These are phyloP conservation scores for Pneumocystis wakefieldiae DNA, from an alignment of 1,139 yeast genomes.

Conservation along the genomic window DNA sequence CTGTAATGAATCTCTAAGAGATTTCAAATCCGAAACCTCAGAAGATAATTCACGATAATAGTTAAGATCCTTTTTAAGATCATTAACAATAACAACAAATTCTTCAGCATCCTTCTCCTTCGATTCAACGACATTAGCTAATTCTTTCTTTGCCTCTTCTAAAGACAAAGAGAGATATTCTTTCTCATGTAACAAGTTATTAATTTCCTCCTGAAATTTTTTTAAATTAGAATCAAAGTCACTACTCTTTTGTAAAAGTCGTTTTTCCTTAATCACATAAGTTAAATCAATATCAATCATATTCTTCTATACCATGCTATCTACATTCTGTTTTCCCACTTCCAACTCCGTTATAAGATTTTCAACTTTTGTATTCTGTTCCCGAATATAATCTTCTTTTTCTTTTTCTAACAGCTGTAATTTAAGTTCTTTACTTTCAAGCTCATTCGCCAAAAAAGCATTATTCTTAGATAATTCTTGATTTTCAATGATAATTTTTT, in stretches of 20 bases:
- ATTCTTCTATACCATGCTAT: neutral
- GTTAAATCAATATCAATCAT: neutral
- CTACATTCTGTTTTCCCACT: conserved; percentile 1
- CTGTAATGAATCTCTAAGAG: neutral
- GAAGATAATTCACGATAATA: neutral
- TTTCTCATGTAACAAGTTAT: neutral
- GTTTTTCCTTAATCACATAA: conserved; percentile 1
- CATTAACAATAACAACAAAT: neutral
- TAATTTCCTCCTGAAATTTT: neutral
- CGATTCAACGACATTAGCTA: conserved; percentile 11
- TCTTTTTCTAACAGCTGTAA: conserved; percentile 13
- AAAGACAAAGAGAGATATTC: conserved; percentile 3
- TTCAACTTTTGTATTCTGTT: conserved; percentile 7
- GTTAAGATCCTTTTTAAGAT: neutral
- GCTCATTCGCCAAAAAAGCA: neutral
- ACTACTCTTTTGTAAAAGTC: conserved; percentile 4
- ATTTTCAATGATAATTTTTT: neutral
- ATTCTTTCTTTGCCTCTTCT: conserved; percentile 5
- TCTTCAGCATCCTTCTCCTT: neutral
- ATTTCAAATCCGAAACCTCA: neutral
- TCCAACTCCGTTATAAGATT: conserved; percentile 8
- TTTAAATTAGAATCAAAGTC: neutral
- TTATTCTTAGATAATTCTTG: neutral
- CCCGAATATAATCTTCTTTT: conserved; percentile 11
- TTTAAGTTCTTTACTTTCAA: neutral